These are phyloP conservation scores for Dunaliella sp. DNA, from an alignment of 139 green algal species.

Conservation along the genomic window DNA sequence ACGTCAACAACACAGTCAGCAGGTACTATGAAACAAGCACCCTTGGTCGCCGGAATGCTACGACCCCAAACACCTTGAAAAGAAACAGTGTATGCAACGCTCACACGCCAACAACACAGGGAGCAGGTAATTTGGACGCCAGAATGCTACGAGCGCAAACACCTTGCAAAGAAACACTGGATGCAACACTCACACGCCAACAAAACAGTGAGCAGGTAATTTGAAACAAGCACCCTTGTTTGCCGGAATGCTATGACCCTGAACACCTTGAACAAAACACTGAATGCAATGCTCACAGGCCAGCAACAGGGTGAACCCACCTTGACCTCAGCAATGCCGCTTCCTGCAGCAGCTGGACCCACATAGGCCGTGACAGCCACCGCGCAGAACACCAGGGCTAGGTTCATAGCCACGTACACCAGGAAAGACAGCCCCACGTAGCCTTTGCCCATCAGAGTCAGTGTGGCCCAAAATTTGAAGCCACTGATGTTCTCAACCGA, in stretches of 20 bases:
- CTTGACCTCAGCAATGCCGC: slow-evolving; percentile 82
- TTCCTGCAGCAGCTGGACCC: slow-evolving; percentile 67
- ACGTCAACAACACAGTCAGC: background rate
- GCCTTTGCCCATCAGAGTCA: slow-evolving; percentile 53
- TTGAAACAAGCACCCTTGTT: too few species aligned
- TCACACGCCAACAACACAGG: too few species aligned
- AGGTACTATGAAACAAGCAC: too few species aligned
- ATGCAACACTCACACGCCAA: background rate
- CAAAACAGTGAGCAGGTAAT: too few species aligned
- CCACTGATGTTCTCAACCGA: slow-evolving; percentile 76
- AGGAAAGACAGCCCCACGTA: slow-evolving; percentile 27
- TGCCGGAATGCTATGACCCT: too few species aligned
- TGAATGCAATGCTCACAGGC: too few species aligned
- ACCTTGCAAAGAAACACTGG: background rate
- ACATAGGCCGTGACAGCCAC: slow-evolving; percentile 54
- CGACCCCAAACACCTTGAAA: background rate
- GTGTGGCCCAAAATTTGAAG: slow-evolving; percentile 73
- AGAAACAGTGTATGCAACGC: too few species aligned
- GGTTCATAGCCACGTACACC: slow-evolving; percentile 63
- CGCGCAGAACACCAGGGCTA: slow-evolving; percentile 48
- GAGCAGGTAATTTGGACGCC: too few species aligned
- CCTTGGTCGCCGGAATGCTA: too few species aligned
- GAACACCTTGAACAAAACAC: background rate
- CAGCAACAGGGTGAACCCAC: slow-evolving; percentile 18
- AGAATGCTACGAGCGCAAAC: background rate